Conservation (phyloP, 345 rosid genomes). For the Excoecaria agallocha region DNA sequence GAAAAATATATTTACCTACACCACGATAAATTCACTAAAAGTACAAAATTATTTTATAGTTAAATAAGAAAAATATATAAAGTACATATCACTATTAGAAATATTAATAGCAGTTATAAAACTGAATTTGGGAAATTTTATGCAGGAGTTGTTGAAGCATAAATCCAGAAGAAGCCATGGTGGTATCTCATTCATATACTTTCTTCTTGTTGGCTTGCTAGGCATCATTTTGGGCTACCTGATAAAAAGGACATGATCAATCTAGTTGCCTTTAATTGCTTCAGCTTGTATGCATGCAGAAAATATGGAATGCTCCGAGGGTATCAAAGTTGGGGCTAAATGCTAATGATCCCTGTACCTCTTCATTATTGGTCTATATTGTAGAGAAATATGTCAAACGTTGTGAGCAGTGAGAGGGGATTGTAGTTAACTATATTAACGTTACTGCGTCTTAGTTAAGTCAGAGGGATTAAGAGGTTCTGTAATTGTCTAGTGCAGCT, state of each 20-base stretch:
- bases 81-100: background rate
- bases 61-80: background rate
- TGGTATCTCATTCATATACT: conserved; percentile 48
- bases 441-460: background rate
- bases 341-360: conserved; percentile 16
- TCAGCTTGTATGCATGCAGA: conserved; percentile 1
- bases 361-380: conserved; percentile 21
- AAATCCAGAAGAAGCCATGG: conserved; percentile 37
- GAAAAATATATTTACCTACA: background rate
- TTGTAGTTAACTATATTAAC: conserved; percentile 4
- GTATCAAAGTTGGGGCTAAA: conserved; percentile 11
- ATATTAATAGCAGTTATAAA: background rate
- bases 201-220: conserved; percentile 59
- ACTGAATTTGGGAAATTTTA: background rate
- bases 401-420: conserved; percentile 20
- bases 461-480: background rate
- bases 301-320: conserved; percentile 18
- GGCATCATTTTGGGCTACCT: conserved; percentile 75
- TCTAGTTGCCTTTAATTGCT: conserved; percentile 7
- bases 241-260: conserved; percentile 54
- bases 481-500: conserved; percentile 3
- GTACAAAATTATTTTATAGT: background rate
- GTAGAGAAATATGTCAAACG: conserved; percentile 19
- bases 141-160: conserved; percentile 66
- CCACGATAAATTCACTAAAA: background rate